Percentiles rank a stretch among this genome's conserved stretches.
phyloP scores from a whole-genome alignment of 2,329 filamentous ascomycete species.

The Elsinoe australis region DNA sequence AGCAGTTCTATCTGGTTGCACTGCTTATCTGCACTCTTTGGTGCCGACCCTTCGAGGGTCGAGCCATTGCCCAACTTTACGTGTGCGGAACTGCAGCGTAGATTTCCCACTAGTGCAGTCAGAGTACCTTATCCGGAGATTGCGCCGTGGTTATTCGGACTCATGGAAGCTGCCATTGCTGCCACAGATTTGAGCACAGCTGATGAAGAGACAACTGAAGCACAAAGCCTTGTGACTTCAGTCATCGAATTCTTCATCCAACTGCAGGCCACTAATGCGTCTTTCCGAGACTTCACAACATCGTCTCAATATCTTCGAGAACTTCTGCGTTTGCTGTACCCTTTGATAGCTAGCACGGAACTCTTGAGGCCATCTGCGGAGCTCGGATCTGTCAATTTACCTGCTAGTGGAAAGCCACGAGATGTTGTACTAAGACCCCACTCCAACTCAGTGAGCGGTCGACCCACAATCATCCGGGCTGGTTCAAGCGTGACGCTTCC shows the following conservation, averaged over 20 bases:
- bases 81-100: constrained; percentile 62
- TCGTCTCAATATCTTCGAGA: constrained; percentile 74
- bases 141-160: constrained; percentile 69
- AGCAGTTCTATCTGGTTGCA: constrained; percentile 77
- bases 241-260: constrained; percentile 73
- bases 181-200: constrained; percentile 50
- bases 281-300: constrained; percentile 75
- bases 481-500: constrained; percentile 36
- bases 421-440: constrained; percentile 77
- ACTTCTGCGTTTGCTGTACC: constrained; percentile 73
- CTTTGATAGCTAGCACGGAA: constrained; percentile 79
- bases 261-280: constrained; percentile 64
- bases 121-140: constrained; percentile 69
- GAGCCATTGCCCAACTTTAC: constrained; percentile 68
- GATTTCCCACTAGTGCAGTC: constrained; percentile 47
- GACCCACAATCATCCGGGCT: constrained; percentile 64
- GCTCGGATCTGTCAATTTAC: constrained; percentile 52
- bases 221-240: constrained; percentile 59
- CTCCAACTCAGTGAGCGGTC: constrained; percentile 48
- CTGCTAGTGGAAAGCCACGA: constrained; percentile 1
- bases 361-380: constrained; percentile 76
- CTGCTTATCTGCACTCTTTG: constrained; percentile 82
- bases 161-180: constrained; percentile 73
- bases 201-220: constrained; percentile 40
- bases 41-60: constrained; percentile 66